Base-by-base conservation (phyloP, 2,329 filamentous ascomycete genomes). In the Fusarium concolor region DNA sequence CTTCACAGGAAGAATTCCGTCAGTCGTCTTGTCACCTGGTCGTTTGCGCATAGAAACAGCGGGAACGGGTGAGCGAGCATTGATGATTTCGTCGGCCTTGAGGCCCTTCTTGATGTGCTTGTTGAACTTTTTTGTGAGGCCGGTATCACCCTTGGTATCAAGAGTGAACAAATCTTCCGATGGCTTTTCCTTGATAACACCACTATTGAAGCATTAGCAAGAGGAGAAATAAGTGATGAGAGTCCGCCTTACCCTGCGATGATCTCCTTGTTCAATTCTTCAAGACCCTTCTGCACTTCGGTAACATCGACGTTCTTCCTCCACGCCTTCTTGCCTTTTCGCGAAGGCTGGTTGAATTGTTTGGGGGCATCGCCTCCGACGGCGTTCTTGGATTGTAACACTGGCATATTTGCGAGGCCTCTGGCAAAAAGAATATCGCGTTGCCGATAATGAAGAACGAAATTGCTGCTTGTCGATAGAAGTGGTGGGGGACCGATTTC, bases 271-370 rank as follows among this genome's bases (percentile, higher is more conserved):
- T 96, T 93, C 70, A 96, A 83, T 75, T 92, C 86, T 67, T 94
- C 90, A 33, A 99, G 87, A 63, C 96, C 96, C 54, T 91, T 83
- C 74, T 95, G 87, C 26, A 99, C 88, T 66, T 97, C 90, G 28
- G 92, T 91, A 65, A 98, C 88, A 80, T 99, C 93, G 79, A 99
- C 93, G 82, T 99, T 97, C 80, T 98, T 99, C 76, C 96, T 88
- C 96, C 96, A 99, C 31, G 96, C 95, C 83, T 97, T 98, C 82
- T 98, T 98, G 74, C 96, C 96, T 79, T 99, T 99, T 77, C 96
- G 87, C 7, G 95, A 98, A 26, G 94, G 89, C 79, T 99, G 96
- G 68, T 88, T 94, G 81, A 91, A 89, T 71, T 96, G 93, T 67
- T 90, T 89, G 12, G 94, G 94, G 18, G 92, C 91, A 35, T 85